Base-by-base conservation (phyloP, 345 rosid genomes). In the Boechera retrofracta region DNA sequence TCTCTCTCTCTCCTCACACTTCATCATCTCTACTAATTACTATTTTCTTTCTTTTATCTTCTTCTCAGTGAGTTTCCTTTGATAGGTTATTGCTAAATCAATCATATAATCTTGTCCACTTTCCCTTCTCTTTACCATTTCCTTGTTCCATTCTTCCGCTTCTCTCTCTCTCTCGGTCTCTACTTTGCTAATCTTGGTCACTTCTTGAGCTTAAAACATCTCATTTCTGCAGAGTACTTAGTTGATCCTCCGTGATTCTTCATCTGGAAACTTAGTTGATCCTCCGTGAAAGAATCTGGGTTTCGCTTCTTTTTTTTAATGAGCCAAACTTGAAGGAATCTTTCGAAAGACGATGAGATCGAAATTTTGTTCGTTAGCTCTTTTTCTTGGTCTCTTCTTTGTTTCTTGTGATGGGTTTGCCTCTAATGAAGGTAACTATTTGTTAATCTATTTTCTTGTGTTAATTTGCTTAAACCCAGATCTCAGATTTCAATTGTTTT, bases 341-440 rank as follows among this genome's bases (percentile, higher is more conserved):
- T 78, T 72, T 24, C 5, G 41, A 41, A 41, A 58, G 56, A 39
- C 57, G 26, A 78, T 78, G 82, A 59, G 77, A 78, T 78, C 74
- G 64, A 77, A 6, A 11, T 59, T 36, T 51, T 67, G 59, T 67
- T 78, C 77, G 49, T 67, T 67, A 31, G 70, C 68, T 59, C 68
- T 89, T 58, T 35, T 82, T 67, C 82, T 78, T 71, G 82, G 79
- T 4, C 74, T 85, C 81, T 76, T 83, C 65, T 76, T 83, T 63
- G 74, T 85, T 44, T 59, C 77, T 44, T 84, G 89, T 69, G 76
- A 83, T 70, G 84, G 89, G 8, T 88, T 89, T 82, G 52, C 86
- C 4, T 18, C 68, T 60, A 87, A 83, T 75, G 99, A 96, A 87
- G 94, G 99, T 93, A 78, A 24, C 67, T 15, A 24, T 31, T 38